phyloP scores from a whole-genome alignment of 1,284 basidiomycete species.

The Sporisorium reilianum region DNA sequence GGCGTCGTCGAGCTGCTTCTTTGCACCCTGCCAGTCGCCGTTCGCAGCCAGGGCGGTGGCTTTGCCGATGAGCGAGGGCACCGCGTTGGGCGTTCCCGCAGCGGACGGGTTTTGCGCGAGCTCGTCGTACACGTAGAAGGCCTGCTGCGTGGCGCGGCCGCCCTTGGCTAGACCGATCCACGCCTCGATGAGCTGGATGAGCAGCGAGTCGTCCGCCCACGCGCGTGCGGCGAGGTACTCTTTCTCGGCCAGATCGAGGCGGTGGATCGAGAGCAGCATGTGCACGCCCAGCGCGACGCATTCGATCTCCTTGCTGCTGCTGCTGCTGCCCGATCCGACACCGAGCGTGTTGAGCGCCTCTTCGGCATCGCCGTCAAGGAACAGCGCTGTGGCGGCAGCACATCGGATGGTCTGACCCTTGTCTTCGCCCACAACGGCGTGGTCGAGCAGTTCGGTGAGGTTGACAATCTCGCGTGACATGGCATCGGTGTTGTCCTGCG shows the following conservation, averaged over 20 bases:
- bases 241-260: slow-evolving; percentile 64
- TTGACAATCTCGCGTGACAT: slow-evolving; percentile 49
- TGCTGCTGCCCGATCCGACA: slow-evolving; percentile 35
- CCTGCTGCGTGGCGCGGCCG: slow-evolving; percentile 65
- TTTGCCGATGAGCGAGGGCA: slow-evolving; percentile 58
- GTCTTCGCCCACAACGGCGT: slow-evolving; percentile 57
- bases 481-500: slow-evolving; percentile 30
- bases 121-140: slow-evolving; percentile 69
- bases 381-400: slow-evolving; percentile 60
- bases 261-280: slow-evolving; percentile 65
- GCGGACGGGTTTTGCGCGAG: slow-evolving; percentile 60
- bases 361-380: slow-evolving; percentile 56
- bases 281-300: slow-evolving; percentile 66
- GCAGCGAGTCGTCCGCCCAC: slow-evolving; percentile 66
- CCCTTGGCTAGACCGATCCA: slow-evolving; percentile 65
- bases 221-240: slow-evolving; percentile 62
- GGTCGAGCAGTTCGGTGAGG: slow-evolving; percentile 61
- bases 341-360: slow-evolving; percentile 62
- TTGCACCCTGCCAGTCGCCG: slow-evolving; percentile 40
- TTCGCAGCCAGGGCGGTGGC: slow-evolving; percentile 60
- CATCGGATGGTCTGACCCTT: slow-evolving; percentile 51
- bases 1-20: slow-evolving; percentile 54
- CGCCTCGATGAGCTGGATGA: slow-evolving; percentile 68
- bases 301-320: slow-evolving; percentile 57
- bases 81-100: slow-evolving; percentile 42